phyloP scores from a whole-genome alignment of 345 rosid species.

The Heritiera littoralis region DNA sequence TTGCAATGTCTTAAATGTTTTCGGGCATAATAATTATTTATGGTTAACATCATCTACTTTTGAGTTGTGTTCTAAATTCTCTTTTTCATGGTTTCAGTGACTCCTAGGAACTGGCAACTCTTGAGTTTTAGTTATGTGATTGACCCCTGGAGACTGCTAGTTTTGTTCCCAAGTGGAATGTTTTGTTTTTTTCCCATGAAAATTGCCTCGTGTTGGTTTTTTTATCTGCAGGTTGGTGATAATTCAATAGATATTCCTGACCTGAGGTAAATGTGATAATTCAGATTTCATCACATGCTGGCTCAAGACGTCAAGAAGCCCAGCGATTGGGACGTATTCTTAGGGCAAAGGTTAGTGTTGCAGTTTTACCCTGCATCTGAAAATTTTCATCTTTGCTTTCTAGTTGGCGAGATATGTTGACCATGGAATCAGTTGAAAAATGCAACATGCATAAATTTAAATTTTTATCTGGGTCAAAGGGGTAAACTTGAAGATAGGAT shows the following conservation, averaged over 20 bases:
- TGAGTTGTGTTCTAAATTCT: background rate
- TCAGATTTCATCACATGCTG: conserved; percentile 98
- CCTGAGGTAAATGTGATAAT: conserved; percentile 97
- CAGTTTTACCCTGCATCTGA: conserved; percentile 1
- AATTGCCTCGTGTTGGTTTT: conserved; percentile 13
- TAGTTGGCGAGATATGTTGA: background rate
- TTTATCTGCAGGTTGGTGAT: conserved; percentile 74
- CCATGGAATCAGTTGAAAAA: background rate
- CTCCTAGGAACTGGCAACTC: background rate
- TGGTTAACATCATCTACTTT: background rate
- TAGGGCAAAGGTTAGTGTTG: conserved; percentile 79
- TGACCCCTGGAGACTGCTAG: background rate
- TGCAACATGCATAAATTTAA: background rate
- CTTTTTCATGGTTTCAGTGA: background rate
- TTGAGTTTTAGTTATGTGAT: background rate
- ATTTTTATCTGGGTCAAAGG: conserved; percentile 34
- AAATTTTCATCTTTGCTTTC: background rate
- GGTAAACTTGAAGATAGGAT: conserved; percentile 94
- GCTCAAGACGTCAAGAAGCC: conserved; percentile 98
- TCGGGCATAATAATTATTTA: background rate
- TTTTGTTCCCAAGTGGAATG: background rate
- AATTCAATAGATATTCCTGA: conserved; percentile 98
- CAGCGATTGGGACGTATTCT: conserved; percentile 98
- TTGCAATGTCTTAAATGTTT: background rate
- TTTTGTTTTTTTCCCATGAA: background rate